A percentile compares a stretch with the other conserved stretches of the same genome.
Conservation (phyloP, 2,329 filamentous ascomycete species). For the Spiromastix sp. region DNA sequence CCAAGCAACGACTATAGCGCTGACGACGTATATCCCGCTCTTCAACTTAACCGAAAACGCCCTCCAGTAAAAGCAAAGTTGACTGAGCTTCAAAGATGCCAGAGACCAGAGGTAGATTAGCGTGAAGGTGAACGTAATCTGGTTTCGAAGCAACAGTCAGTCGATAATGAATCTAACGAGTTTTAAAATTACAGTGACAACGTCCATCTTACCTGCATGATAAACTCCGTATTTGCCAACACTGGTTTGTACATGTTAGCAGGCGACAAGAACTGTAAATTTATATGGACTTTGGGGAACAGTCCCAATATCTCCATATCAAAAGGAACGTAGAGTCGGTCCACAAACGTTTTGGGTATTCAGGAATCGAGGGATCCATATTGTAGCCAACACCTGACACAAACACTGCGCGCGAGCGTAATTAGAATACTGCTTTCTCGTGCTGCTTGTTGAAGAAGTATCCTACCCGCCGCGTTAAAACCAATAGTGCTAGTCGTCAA, state of each 20-base stretch:
- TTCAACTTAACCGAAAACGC: background rate
- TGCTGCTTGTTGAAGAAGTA: background rate
- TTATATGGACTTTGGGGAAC: background rate
- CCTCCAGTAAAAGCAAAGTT: background rate
- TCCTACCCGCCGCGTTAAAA: background rate
- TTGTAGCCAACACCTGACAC: no score
- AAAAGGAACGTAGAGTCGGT: background rate
- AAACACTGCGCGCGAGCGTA: no score
- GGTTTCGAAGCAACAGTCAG: background rate
- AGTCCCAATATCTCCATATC: background rate
- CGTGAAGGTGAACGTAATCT: background rate
- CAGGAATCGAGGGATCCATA: no score
- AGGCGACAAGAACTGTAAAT: background rate
- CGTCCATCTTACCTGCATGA: background rate
- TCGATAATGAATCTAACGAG: background rate
- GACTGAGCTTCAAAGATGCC: background rate
- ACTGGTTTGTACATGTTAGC: background rate
- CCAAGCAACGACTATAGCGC: background rate
- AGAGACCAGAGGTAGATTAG: background rate
- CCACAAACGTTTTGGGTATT: background rate
- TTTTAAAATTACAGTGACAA: background rate
- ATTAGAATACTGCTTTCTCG: background rate
- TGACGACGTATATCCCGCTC: background rate
- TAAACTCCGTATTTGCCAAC: background rate
- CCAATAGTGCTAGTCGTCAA: background rate